Base-by-base conservation (phyloP, 805 yeast genomes). In the Blastobotrys robertii region DNA sequence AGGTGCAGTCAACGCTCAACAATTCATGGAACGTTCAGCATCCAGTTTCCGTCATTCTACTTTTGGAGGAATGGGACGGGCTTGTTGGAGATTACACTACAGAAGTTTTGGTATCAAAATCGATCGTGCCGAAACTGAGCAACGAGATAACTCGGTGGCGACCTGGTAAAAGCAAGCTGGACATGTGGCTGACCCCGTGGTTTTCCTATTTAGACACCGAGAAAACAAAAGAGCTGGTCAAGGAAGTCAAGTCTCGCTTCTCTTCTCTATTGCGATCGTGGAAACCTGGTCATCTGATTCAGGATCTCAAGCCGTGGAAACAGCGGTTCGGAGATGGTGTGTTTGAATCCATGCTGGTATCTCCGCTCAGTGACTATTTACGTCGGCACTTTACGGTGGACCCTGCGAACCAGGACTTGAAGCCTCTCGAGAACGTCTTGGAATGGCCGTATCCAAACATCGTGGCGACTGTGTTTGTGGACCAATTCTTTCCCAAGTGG, bases 21-120 rank as follows among this genome's bases (percentile, higher is more conserved):
- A 39, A 51, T 7, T 50, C 56, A 5, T 73, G 77, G 77, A 48
- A 63, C 7, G 53, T 63, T 3, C 40, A 51, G 12, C 62, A 65
- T 34, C 70, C 76, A 1, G 62, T 65, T 37, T 42, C 67, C 9
- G 68, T 66, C 1, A 55, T 72, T 5, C 53, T 64, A 0, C 43
- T 70, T 2, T 40, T 73, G 0, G 57, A 70, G 13, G 67, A 65
- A 14, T 70, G 75, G 78, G 58, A 55, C 16, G 56, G 52, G 1
- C 45, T 70, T 2, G 41, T 73, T 2, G 66, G 71, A 2, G 38
- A 38, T 0, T 42, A 47, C 3, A 50, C 60, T 1, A 50, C 63
- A 10, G 51, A 59, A 3, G 53, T 54, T 35, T 41, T 74, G 10
- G 38, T 63, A 3, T 43, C 52, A 4, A 53, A 51, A 2, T 54